Evolutionary conservation across 192 early-diverging fungal genomes (phyloP).

Genomic region (Backusella tarrabulga): DNA sequence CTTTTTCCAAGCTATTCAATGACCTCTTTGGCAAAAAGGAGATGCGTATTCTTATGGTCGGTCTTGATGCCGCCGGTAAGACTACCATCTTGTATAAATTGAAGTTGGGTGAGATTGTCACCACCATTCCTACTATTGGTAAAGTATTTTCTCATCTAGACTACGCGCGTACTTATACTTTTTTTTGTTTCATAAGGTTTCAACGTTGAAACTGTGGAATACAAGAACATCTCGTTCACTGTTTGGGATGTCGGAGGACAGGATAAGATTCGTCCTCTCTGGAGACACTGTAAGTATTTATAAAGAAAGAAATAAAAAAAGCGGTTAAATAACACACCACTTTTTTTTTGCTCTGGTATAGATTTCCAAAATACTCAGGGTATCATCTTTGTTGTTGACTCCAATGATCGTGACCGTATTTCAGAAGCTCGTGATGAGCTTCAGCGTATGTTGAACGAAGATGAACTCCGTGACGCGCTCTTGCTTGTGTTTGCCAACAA

Average conservation of each 20-base stretch:
- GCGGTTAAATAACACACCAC: background rate
- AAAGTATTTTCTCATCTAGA: conserved; percentile 28
- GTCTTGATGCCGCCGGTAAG: conserved; percentile 91
- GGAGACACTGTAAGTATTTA: conserved; percentile 86
- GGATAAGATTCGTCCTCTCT: conserved; percentile 96
- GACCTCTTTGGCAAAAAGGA: conserved; percentile 86
- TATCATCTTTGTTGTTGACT: conserved; percentile 96
- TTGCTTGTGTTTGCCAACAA: conserved; percentile 98
- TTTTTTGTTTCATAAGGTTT: conserved; percentile 58
- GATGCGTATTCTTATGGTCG: conserved; percentile 96
- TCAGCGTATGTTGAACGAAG: conserved; percentile 91
- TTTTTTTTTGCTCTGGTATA: conserved; percentile 16
- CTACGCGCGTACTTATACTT: background rate
- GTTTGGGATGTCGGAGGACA: conserved; percentile 99
- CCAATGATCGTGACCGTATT: conserved; percentile 93
- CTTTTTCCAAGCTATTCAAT: conserved; percentile 70
- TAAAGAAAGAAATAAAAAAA: background rate
- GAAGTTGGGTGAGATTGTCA: conserved; percentile 97
- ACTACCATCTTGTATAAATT: conserved; percentile 99
- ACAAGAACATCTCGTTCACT: conserved; percentile 97
- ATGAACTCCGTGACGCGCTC: conserved; percentile 87
- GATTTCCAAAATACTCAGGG: conserved; percentile 96
- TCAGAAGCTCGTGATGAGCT: conserved; percentile 91
- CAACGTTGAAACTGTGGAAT: conserved; percentile 97
- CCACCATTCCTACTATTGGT: conserved; percentile 98